Conservation (phyloP, 106 monocot genomes). For the Chionographis japonica region DNA sequence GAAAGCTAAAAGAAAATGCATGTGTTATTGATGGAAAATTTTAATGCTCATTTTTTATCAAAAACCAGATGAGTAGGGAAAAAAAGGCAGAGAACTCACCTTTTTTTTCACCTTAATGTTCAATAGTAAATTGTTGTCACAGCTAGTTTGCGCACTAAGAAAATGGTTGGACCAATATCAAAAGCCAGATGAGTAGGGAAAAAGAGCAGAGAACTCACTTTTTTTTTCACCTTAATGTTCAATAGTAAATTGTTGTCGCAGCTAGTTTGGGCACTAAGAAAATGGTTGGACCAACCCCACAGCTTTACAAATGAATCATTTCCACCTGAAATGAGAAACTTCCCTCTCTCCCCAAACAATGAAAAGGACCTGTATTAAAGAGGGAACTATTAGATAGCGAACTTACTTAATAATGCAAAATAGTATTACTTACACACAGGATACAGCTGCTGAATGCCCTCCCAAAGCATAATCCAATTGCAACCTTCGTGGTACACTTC, state of each 20-base stretch:
- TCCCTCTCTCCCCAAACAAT: constrained; percentile 69
- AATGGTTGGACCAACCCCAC: constrained; percentile 62
- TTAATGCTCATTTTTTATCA: too few relatives aligned
- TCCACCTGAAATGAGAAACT: constrained; percentile 72
- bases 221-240: constrained; percentile 18
- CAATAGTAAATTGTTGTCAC: constrained; percentile 1
- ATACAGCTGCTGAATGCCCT: constrained; percentile 74
- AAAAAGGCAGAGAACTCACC: constrained; percentile 4
- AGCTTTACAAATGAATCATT: constrained; percentile 70
- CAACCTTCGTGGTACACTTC: constrained; percentile 25
- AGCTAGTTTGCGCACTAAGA: constrained; percentile 13
- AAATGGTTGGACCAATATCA: constrained; percentile 37
- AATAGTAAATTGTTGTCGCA: constrained; percentile 4
- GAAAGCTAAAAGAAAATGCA: too few relatives aligned
- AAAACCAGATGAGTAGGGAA: too few relatives aligned
- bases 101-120: constrained; percentile 21
- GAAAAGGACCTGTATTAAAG: constrained; percentile 52
- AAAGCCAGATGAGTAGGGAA: too few relatives aligned
- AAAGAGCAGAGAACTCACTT: constrained; percentile 9
- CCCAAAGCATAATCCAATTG: constrained; percentile 58
- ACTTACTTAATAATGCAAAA: not conserved
- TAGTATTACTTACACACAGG: constrained; percentile 58
- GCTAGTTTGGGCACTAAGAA: constrained; percentile 15
- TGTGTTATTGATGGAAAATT: too few relatives aligned
- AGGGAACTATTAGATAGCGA: not conserved